Conservation (phyloP, 169 alveolate genomes). For the Plasmodium sp. region DNA sequence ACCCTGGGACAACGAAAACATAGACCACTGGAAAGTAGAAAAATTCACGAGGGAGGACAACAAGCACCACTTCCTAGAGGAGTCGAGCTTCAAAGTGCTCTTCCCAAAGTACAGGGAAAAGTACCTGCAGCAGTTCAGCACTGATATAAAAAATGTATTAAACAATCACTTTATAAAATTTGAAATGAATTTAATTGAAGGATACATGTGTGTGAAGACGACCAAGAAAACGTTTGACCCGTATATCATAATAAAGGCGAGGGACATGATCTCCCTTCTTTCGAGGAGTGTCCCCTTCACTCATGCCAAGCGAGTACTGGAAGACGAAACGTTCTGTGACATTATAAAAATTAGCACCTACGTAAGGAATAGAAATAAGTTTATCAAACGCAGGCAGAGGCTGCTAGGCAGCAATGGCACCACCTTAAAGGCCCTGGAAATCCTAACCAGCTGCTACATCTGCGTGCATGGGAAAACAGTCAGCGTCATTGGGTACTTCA, state of each 20-base stretch:
- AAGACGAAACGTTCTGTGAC: conserved; percentile 95
- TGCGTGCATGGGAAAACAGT: conserved; percentile 99
- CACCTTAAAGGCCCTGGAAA: conserved; percentile 98
- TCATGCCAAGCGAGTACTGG: conserved; percentile 97
- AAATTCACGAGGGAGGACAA: conserved; percentile 85
- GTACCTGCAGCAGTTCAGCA: conserved; percentile 97
- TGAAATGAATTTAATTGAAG: conserved; percentile 97
- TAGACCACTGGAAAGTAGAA: conserved; percentile 98
- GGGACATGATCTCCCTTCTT: conserved; percentile 98
- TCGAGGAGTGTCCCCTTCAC: conserved; percentile 99
- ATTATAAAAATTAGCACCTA: conserved; percentile 97
- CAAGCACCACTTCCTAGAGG: conserved; percentile 94
- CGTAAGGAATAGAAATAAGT: conserved; percentile 96
- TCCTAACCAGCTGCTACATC: conserved; percentile 98
- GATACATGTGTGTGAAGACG: conserved; percentile 99
- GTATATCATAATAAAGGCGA: conserved; percentile 96
- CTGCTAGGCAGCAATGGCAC: conserved; percentile 99
- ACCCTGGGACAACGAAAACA: conserved; percentile 99
- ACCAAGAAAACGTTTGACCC: conserved; percentile 99
- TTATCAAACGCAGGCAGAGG: conserved; percentile 98
- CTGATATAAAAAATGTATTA: conserved; percentile 91
- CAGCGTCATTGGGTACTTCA: conserved; percentile 96
- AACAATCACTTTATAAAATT: conserved; percentile 92
- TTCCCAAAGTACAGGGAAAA: conserved; percentile 99
- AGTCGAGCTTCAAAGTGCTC: conserved; percentile 97